A percentile compares a stretch with the other conserved stretches of the same genome.
These are phyloP conservation scores for Actinomortierella ambigua DNA, from an alignment of 371 early-diverging fungal species.

Conservation along the genomic window DNA sequence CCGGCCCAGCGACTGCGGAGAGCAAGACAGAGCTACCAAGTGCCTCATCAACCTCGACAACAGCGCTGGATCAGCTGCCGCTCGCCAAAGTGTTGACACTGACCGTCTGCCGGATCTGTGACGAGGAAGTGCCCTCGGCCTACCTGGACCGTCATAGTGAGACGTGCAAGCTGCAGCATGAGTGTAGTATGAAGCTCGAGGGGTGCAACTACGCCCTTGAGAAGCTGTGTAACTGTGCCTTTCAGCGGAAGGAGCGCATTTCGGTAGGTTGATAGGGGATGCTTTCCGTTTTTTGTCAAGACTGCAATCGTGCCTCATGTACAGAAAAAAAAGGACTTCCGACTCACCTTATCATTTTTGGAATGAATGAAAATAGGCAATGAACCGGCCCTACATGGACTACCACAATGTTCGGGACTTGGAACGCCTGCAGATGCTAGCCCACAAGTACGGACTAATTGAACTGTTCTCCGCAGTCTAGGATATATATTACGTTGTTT, in stretches of 20 bases:
- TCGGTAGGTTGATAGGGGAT: too few relatives aligned
- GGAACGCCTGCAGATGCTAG: slow-evolving; percentile 30
- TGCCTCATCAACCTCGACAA: too few relatives aligned
- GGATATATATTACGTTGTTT: too few relatives aligned
- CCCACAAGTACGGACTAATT: slow-evolving; percentile 25
- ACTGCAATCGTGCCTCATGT: too few relatives aligned
- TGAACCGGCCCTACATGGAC: slow-evolving; percentile 46
- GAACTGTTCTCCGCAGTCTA: too few relatives aligned
- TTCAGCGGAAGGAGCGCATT: slow-evolving; percentile 31
- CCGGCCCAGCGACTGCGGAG: too few relatives aligned
- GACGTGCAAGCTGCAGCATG: slow-evolving; percentile 44
- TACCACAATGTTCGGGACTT: slow-evolving; percentile 43
- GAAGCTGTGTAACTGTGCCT: slow-evolving; percentile 37
- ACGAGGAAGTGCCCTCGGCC: slow-evolving; percentile 35
- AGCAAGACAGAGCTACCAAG: too few relatives aligned
- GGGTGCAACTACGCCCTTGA: slow-evolving; percentile 39
- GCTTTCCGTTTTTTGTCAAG: too few relatives aligned
- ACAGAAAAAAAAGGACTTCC: too few relatives aligned
- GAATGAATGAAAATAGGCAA: slow-evolving; percentile 5
- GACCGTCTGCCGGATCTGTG: slow-evolving; percentile 45
- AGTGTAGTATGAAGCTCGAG: slow-evolving; percentile 43
- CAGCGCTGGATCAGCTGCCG: too few relatives aligned
- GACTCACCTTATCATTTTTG: too few relatives aligned
- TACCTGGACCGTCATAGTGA: slow-evolving; percentile 42
- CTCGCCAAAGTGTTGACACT: slow-evolving; percentile 1